Percentiles rank a stretch among this genome's conserved stretches.
These are phyloP conservation scores for Globisporangium rhizosaccharum DNA, from an alignment of 352 stramenopile genomes.

Conservation along the genomic window DNA sequence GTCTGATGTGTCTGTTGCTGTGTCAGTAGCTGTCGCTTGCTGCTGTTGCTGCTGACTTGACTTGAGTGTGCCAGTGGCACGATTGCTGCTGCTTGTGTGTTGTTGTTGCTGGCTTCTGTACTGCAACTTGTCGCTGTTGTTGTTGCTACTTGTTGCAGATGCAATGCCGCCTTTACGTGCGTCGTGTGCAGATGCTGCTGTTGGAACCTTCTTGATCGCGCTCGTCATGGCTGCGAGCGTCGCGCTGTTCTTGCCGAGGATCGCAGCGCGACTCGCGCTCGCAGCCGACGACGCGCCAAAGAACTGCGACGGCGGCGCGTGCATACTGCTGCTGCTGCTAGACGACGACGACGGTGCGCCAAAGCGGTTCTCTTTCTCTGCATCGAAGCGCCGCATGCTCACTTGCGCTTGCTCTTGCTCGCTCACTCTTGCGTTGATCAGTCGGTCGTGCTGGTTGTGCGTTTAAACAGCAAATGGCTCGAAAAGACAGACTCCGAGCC, in stretches of 20 bases:
- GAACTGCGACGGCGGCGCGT: conserved; percentile 15
- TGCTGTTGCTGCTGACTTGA: conserved; percentile 1
- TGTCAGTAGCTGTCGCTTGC: conserved; percentile 1
- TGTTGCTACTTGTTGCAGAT: conserved; percentile 12
- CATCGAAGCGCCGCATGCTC: conserved; percentile 55
- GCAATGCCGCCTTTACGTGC: conserved; percentile 2
- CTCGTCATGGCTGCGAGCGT: conserved; percentile 10
- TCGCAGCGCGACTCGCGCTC: conserved; percentile 18
- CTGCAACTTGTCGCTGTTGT: conserved; percentile 9
- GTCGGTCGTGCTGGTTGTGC: neutral
- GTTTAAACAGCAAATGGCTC: too few relatives aligned
- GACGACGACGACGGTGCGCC: conserved; percentile 2
- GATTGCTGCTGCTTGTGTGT: conserved; percentile 3
- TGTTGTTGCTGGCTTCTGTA: neutral
- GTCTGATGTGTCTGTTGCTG: neutral
- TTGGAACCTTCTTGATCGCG: conserved; percentile 2
- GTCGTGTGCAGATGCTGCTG: conserved; percentile 1
- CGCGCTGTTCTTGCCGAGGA: conserved; percentile 10
- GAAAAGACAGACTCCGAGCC: too few relatives aligned
- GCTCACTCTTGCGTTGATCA: neutral
- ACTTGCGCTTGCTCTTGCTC: neutral
- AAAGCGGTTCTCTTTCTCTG: conserved; percentile 61
- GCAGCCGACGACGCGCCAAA: conserved; percentile 15
- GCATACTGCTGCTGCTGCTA: neutral
- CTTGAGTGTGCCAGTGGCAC: neutral